Evolutionary conservation across 306 rosid species (phyloP).

Genomic region (Cicer chorassanicum): DNA sequence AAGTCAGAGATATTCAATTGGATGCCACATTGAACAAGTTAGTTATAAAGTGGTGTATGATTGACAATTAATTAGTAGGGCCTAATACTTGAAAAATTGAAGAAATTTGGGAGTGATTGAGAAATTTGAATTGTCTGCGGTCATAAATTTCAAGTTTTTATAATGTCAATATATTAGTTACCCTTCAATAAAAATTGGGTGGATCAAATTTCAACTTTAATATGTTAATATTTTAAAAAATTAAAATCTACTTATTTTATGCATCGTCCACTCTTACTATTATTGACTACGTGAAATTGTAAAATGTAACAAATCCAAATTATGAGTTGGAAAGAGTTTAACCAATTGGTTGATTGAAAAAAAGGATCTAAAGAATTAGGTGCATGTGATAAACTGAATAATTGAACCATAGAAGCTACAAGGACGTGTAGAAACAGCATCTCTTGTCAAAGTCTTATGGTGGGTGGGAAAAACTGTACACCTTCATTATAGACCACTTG

Average conservation of each 20-base stretch:
- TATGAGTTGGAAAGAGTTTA: slow-evolving; percentile 42
- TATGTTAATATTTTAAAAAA: too few species aligned
- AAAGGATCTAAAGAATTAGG: slow-evolving; percentile 24
- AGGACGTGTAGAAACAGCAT: slow-evolving; percentile 44
- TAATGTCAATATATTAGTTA: too few species aligned
- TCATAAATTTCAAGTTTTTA: too few species aligned
- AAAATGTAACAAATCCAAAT: too few species aligned
- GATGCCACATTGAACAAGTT: slow-evolving; percentile 46
- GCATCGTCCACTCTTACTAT: too few species aligned
- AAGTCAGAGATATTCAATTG: slow-evolving; percentile 49
- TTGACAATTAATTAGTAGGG: slow-evolving; percentile 54
- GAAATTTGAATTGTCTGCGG: too few species aligned
- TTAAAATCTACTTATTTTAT: too few species aligned
- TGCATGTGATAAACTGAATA: slow-evolving; percentile 75
- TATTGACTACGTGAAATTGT: too few species aligned
- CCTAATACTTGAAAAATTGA: slow-evolving; percentile 50
- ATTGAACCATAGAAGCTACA: slow-evolving; percentile 54
- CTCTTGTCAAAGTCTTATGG: slow-evolving; percentile 60
- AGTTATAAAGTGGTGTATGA: slow-evolving; percentile 52
- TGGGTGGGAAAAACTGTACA: slow-evolving; percentile 45
- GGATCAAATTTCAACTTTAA: too few species aligned
- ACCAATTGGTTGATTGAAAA: slow-evolving; percentile 43
- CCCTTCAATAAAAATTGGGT: too few species aligned
- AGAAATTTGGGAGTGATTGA: slow-evolving; percentile 47
- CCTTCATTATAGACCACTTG: slow-evolving; percentile 28